A percentile compares a stretch with the other conserved stretches of the same genome.
Evolutionary conservation across 768 basidiomycete genomes (phyloP).

Genomic region (Leccinum subtestaceum): DNA sequence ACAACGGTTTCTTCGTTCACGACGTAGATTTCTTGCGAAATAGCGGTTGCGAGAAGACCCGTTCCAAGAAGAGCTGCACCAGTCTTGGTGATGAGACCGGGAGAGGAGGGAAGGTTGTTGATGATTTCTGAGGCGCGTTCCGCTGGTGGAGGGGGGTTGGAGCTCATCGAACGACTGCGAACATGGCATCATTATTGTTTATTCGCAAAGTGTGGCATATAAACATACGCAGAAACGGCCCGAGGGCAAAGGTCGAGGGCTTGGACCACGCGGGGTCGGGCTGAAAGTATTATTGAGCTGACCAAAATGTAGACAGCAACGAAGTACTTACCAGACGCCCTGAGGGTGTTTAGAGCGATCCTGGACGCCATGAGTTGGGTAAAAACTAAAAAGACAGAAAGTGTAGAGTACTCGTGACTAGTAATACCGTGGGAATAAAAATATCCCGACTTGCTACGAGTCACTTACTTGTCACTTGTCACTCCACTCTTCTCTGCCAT

Average conservation of each 20-base stretch:
- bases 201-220: background rate
- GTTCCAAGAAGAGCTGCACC: slow-evolving; percentile 90
- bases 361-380: slow-evolving; percentile 57
- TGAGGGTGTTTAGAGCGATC: slow-evolving; percentile 64
- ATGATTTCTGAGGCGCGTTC: slow-evolving; percentile 90
- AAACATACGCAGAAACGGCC: slow-evolving; percentile 46
- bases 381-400: slow-evolving; percentile 1
- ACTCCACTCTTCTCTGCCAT: too few relatives aligned
- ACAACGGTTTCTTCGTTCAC: slow-evolving; percentile 96
- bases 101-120: slow-evolving; percentile 81
- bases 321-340: slow-evolving; percentile 50
- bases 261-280: slow-evolving; percentile 50
- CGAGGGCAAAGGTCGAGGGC: slow-evolving; percentile 34
- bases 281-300: slow-evolving; percentile 28
- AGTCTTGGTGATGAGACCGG: slow-evolving; percentile 90
- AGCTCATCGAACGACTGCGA: slow-evolving; percentile 64
- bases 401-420: slow-evolving; percentile 7
- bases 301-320: background rate
- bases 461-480: background rate
- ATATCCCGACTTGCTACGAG: slow-evolving; percentile 31
- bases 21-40: slow-evolving; percentile 96
- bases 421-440: slow-evolving; percentile 30
- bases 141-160: slow-evolving; percentile 67
- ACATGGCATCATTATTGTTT: slow-evolving; percentile 7
- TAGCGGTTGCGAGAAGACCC: slow-evolving; percentile 84